These are phyloP conservation scores for Chrysophaeum taylorii DNA, from an alignment of 352 stramenopile genomes.

Conservation along the genomic window DNA sequence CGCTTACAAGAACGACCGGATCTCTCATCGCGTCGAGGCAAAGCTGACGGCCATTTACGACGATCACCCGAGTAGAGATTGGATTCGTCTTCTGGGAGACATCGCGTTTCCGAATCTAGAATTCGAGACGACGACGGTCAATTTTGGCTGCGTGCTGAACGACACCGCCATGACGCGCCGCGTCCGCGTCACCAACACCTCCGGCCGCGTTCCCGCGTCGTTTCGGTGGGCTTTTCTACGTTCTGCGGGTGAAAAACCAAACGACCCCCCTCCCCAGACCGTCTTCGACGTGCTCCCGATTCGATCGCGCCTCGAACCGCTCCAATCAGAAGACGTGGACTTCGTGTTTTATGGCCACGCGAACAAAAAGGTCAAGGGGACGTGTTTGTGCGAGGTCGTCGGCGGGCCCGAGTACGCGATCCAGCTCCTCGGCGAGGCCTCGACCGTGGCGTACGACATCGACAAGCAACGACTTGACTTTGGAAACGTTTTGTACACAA, in stretches of 20 bases:
- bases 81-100: slow-evolving; percentile 67
- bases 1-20: slow-evolving; percentile 74
- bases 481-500: slow-evolving; percentile 79
- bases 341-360: slow-evolving; percentile 83
- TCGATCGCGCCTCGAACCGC: slow-evolving; percentile 59
- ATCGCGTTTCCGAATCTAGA: slow-evolving; percentile 86
- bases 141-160: slow-evolving; percentile 87
- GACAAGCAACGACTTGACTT: slow-evolving; percentile 81
- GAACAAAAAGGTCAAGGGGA: slow-evolving; percentile 74
- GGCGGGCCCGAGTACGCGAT: slow-evolving; percentile 84
- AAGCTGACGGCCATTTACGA: slow-evolving; percentile 67
- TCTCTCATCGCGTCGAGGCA: slow-evolving; percentile 66
- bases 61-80: slow-evolving; percentile 75
- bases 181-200: slow-evolving; percentile 72
- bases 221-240: slow-evolving; percentile 86
- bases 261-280: slow-evolving; percentile 73
- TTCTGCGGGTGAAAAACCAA: slow-evolving; percentile 75
- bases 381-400: slow-evolving; percentile 76
- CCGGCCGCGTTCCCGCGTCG: slow-evolving; percentile 65
- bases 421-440: slow-evolving; percentile 69
- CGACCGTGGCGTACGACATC: slow-evolving; percentile 73
- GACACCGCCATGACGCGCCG: slow-evolving; percentile 78
- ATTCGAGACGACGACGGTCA: slow-evolving; percentile 73
- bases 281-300: slow-evolving; percentile 90
- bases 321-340: slow-evolving; percentile 76